phyloP scores from a whole-genome alignment of 1,284 basidiomycete genomes.

The Trametes versicolor region DNA sequence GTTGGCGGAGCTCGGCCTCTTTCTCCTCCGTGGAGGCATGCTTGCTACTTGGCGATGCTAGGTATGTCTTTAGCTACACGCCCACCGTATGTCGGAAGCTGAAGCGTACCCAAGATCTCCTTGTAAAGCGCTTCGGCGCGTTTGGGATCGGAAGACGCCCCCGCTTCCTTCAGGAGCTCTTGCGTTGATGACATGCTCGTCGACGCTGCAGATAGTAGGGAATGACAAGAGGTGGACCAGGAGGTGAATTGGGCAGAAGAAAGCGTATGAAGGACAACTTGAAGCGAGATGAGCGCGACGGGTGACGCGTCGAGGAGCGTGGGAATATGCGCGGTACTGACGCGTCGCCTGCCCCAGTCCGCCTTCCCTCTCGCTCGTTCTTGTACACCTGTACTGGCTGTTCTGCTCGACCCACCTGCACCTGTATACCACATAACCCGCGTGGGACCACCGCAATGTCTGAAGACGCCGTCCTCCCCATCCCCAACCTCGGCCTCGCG shows the following conservation, averaged over 20 bases:
- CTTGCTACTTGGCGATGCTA: slow-evolving; percentile 35
- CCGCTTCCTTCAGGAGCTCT: slow-evolving; percentile 63
- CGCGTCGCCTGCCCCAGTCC: slow-evolving; percentile 41
- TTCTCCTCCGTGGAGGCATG: slow-evolving; percentile 46
- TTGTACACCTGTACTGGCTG: slow-evolving; percentile 6
- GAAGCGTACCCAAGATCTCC: slow-evolving; percentile 60
- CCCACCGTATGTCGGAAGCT: neutral
- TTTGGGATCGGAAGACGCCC: slow-evolving; percentile 54
- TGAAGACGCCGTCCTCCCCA: slow-evolving; percentile 85
- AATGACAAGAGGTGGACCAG: slow-evolving; percentile 17
- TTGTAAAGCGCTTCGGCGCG: slow-evolving; percentile 77
- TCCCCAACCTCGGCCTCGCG: slow-evolving; percentile 85
- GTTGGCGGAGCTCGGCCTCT: slow-evolving; percentile 77
- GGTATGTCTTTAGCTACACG: slow-evolving; percentile 6
- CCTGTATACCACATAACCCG: neutral
- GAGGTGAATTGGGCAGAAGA: slow-evolving; percentile 29
- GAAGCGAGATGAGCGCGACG: slow-evolving; percentile 27
- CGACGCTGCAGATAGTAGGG: neutral
- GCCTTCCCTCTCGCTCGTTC: slow-evolving; percentile 4
- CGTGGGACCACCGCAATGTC: slow-evolving; percentile 63
- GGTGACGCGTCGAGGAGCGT: slow-evolving; percentile 56
- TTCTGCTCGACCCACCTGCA: slow-evolving; percentile 8
- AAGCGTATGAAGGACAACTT: slow-evolving; percentile 21
- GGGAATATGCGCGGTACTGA: slow-evolving; percentile 43
- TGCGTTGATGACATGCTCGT: slow-evolving; percentile 49